Base-by-base conservation (phyloP, 768 basidiomycete species). In the Gymnopilus junonius region DNA sequence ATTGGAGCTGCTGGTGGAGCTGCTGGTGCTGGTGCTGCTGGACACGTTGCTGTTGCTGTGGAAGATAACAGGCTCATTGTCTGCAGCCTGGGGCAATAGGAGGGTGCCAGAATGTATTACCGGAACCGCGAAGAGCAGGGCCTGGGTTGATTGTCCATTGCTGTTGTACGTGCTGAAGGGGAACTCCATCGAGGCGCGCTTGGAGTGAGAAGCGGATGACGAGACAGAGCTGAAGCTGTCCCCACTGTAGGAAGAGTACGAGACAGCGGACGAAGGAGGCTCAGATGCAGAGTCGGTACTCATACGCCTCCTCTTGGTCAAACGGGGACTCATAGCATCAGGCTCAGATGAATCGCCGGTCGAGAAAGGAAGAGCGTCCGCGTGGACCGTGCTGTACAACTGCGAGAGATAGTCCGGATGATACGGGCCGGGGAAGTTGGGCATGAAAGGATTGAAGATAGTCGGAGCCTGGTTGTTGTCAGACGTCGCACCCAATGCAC, bases 51-150 rank as follows among this genome's bases (percentile, higher is more conserved):
- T 23, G n/a, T 48, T 45, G 25, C 43, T 50, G 63, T 92, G 91
- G 64, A 88, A 80, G 43, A 86, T 72, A 20, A 83, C 80, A 1
- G 85, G 84, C 2, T 87, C 87, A 59, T 81, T 58, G 53, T 73
- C 69, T 21, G 71, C 60, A 27, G 66, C 72, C 65, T 86, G 84
- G 5, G 84, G 78, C 67, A 90, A 80, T 83, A 90, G 91, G 88
- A 2, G 91, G 90, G 74, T 93, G 92, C 90, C 91, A 92, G 69
- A 90, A 89, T 8, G 88, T 84, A 65, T 84, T 87, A 0, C 82
- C 83, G 5, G 83, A 84, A 5, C 85, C 86, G 15, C 87, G 78
- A 29, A 87, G 75, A 4, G 83, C 80, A n/a, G 81, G 82, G 40
- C 84, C 82, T 39, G 67, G 68, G 67, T 70, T 72, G 58, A 74